phyloP scores from a whole-genome alignment of 75 land plant genomes.

The Sequoia sempervirens region DNA sequence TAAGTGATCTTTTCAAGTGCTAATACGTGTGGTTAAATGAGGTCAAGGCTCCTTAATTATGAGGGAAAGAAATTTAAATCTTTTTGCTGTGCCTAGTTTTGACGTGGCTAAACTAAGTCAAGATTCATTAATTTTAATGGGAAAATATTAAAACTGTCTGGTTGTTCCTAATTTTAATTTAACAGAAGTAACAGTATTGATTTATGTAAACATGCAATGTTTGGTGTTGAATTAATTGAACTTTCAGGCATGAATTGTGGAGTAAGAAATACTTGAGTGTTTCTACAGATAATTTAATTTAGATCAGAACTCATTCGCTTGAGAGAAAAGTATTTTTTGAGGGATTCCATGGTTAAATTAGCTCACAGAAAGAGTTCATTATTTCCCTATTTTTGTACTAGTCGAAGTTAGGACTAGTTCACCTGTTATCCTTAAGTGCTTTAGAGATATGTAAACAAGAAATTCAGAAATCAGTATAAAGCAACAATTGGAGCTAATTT shows the following conservation, averaged over 20 bases:
- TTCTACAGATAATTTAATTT: not conserved
- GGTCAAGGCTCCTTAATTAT: not conserved
- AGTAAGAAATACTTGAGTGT: not conserved
- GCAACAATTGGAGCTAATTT: constrained; percentile 86
- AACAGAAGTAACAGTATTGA: too few species aligned
- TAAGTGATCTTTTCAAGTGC: not conserved
- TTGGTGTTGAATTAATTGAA: not conserved
- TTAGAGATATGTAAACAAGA: constrained; percentile 68
- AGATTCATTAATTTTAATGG: too few species aligned
- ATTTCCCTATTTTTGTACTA: not conserved
- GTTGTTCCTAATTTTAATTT: too few species aligned
- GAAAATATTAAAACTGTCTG: too few species aligned
- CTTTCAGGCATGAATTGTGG: not conserved
- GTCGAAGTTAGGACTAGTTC: not conserved
- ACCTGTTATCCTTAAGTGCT: constrained; percentile 3
- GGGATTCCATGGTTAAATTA: not conserved
- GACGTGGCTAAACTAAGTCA: not conserved
- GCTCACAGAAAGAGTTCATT: not conserved
- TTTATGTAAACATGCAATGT: not conserved
- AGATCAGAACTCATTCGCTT: not conserved
- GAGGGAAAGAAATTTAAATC: not conserved
- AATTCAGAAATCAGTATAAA: constrained; percentile 84
- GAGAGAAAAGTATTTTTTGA: not conserved
- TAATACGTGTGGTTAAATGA: not conserved
- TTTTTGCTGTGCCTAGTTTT: not conserved